Base-by-base conservation (phyloP, 2,329 filamentous ascomycete species). In the Pseudogymnoascus pannorum region DNA sequence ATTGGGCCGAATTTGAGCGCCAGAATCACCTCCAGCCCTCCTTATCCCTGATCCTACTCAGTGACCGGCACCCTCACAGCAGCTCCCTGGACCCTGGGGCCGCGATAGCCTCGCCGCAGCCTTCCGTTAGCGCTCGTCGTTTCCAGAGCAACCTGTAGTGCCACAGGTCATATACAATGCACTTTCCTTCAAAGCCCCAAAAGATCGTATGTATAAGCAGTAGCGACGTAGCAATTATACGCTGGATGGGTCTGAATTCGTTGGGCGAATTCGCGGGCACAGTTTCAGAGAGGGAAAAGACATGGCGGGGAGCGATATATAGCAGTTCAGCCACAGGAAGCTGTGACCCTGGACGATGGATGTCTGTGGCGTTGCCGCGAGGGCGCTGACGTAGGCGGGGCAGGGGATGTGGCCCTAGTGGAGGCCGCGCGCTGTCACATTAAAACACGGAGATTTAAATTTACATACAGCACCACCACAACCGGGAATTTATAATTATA, bases 361-460 rank as follows among this genome's bases (percentile, higher is more conserved):
- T 31, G 26, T 18, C 3, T 54, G 48, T 54, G 48, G 48, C 48
- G 48, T 54, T 54, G 48, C 48, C 48, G 48, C 26, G 48, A 54
- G 1, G n/a, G 48, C 48, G 48, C 48, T 54, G 48, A 54, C 48
- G 48, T 54, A 54, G 48, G 48, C 24, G 48, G 48, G 48, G 48
- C 48, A 54, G 26, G 48, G 48, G 26, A 4, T 54, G 26, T 20
- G 48, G 48, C 48, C 26, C 48, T 54, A 54, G 48, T 54, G 26
- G n/a, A n/a, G n/a, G n/a, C n/a, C n/a, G n/a, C n/a, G n/a, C n/a
- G n/a, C n/a, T n/a, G n/a, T n/a, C n/a, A n/a, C n/a, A n/a, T n/a
- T n/a, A n/a, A n/a, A 48, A 26, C 42, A n/a, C 4, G 2, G 16
- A 16, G 14, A 16, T 16, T 12, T 26, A 26, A 29, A 18, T 20